Evolutionary conservation across 208 protist species (phyloP).

Genomic region (Acanthamoeba rhysodes): DNA sequence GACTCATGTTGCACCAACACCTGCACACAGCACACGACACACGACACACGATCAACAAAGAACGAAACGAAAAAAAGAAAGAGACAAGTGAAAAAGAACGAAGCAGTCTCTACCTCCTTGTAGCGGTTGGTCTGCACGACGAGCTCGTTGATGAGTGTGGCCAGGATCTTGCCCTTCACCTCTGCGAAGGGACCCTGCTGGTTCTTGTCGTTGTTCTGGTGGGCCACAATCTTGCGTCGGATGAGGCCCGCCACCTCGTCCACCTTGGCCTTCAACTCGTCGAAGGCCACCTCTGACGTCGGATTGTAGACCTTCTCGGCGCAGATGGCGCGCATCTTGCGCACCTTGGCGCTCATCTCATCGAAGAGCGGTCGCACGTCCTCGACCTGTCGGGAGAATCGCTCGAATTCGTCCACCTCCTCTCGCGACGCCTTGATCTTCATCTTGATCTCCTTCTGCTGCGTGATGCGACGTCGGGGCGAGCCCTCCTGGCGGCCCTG

Average conservation of each 20-base stretch:
- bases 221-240: neutral
- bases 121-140: conserved; percentile 34
- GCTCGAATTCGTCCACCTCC: conserved; percentile 34
- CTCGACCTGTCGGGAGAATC: conserved; percentile 23
- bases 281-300: neutral
- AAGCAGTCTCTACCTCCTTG: neutral
- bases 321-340: conserved; percentile 29
- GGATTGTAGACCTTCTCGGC: conserved; percentile 34
- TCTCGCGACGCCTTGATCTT: conserved; percentile 38
- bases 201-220: conserved; percentile 16
- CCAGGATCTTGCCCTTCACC: conserved; percentile 52
- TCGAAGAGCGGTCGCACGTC: conserved; percentile 9
- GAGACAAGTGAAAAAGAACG: neutral
- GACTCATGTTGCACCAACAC: neutral
- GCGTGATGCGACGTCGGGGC: neutral
- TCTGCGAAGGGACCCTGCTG: conserved; percentile 42
- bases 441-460: conserved; percentile 1
- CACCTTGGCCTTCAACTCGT: neutral
- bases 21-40: neutral
- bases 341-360: conserved; percentile 5
- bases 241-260: conserved; percentile 16
- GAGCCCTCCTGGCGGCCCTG: neutral
- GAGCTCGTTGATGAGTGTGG: conserved; percentile 40
- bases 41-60: neutral
- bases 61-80: neutral